Conservation (phyloP, 2,329 filamentous ascomycete species). For the Calonectria pauciramosa region DNA sequence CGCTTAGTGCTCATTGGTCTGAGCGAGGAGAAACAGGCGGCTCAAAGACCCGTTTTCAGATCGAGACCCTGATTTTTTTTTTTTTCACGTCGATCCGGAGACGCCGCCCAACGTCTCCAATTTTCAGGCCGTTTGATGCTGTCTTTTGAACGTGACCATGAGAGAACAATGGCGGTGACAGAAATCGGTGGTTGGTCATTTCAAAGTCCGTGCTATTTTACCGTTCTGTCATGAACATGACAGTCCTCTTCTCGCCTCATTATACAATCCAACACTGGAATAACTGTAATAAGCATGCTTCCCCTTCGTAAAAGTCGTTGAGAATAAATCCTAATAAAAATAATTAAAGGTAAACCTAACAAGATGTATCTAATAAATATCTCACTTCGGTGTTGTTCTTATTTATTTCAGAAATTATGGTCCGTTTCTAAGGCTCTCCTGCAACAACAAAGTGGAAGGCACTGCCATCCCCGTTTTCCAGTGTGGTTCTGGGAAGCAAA, state of each 20-base stretch:
- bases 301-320: neutral
- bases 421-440: neutral
- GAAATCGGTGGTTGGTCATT: neutral
- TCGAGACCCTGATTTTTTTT: neutral
- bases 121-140: neutral
- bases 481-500: constrained; percentile 4
- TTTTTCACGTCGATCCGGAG: constrained; percentile 3
- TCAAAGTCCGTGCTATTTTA: neutral
- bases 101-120: neutral
- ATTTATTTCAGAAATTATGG: neutral
- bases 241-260: neutral
- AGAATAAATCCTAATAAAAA: neutral
- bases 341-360: neutral
- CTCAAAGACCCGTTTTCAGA: neutral
- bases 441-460: neutral
- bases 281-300: neutral
- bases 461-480: neutral
- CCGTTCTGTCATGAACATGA: neutral
- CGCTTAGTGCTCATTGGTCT: neutral
- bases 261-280: neutral
- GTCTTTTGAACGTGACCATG: neutral
- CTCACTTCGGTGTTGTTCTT: neutral
- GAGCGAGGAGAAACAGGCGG: neutral
- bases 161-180: neutral
- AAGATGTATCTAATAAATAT: neutral